Conservation (phyloP, 805 yeast species). For the Saccharomycopsis lassenensis region DNA sequence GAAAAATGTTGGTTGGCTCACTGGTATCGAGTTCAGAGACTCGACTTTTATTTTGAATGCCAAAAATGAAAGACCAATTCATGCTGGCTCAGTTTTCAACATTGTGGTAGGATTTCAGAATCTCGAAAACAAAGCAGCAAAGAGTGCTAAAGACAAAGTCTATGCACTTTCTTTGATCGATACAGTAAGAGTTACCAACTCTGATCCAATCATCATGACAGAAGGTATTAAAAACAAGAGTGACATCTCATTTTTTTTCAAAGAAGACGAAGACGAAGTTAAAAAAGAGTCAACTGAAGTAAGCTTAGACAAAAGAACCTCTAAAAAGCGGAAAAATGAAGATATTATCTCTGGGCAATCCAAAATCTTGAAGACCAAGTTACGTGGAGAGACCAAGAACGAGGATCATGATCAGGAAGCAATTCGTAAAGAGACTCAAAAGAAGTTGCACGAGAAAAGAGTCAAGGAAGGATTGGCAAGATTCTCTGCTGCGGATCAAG, state of each 20-base stretch:
- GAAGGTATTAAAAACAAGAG: slow-evolving; percentile 59
- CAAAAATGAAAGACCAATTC: slow-evolving; percentile 57
- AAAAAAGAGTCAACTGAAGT: slow-evolving; percentile 24
- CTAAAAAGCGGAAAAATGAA: slow-evolving; percentile 20
- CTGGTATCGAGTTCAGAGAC: slow-evolving; percentile 86
- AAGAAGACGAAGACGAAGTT: slow-evolving; percentile 47
- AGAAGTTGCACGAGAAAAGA: slow-evolving; percentile 70
- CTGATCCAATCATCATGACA: slow-evolving; percentile 57
- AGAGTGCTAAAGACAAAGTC: slow-evolving; percentile 38
- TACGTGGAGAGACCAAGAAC: slow-evolving; percentile 65
- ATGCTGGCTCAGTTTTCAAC: slow-evolving; percentile 65
- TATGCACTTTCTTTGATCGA: slow-evolving; percentile 74
- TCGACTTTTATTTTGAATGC: slow-evolving; percentile 59
- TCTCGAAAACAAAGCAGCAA: slow-evolving; percentile 36
- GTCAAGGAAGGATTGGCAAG: slow-evolving; percentile 80
- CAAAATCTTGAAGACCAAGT: slow-evolving; percentile 65
- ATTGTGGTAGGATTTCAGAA: slow-evolving; percentile 69
- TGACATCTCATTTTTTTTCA: slow-evolving; percentile 77
- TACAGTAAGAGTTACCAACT: slow-evolving; percentile 50
- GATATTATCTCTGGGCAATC: slow-evolving; percentile 24
- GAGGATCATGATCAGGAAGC: slow-evolving; percentile 70
- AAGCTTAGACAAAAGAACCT: slow-evolving; percentile 25
- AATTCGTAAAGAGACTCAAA: slow-evolving; percentile 73
- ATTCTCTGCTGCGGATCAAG: slow-evolving; percentile 70
- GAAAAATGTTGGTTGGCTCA: slow-evolving; percentile 76